Conservation (phyloP, 148 eudicot genomes). For the Polygonum aviculare region DNA sequence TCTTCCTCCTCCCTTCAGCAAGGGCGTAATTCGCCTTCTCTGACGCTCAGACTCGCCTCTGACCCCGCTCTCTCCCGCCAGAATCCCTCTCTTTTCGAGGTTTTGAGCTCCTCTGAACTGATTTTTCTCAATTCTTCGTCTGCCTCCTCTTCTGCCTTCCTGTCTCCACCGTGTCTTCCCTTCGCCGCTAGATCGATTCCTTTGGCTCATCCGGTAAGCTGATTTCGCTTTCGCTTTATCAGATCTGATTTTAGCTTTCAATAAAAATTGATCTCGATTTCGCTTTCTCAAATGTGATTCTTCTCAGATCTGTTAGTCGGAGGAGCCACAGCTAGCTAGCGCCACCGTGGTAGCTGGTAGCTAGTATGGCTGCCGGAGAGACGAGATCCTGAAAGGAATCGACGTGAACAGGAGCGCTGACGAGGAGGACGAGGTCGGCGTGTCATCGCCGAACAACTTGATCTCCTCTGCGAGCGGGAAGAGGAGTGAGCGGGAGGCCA, state of each 20-base stretch:
- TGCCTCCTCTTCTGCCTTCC: background rate
- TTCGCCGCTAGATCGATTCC: background rate
- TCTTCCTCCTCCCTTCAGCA: too few relatives aligned
- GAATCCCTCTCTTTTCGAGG: too few relatives aligned
- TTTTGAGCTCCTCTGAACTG: too few relatives aligned
- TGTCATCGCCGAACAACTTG: slow-evolving; percentile 83
- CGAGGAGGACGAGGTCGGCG: slow-evolving; percentile 57
- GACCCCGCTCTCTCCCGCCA: too few relatives aligned
- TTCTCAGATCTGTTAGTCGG: background rate
- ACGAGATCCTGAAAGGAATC: slow-evolving; percentile 39
- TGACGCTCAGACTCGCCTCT: too few relatives aligned
- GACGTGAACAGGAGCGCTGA: slow-evolving; percentile 41
- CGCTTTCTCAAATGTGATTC: too few relatives aligned
- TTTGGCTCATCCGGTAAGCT: background rate
- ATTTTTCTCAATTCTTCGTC: background rate
- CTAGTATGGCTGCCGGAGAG: slow-evolving; percentile 5
- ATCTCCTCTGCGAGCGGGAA: slow-evolving; percentile 67
- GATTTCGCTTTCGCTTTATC: background rate
- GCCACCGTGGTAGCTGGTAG: background rate
- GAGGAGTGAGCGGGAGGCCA: slow-evolving; percentile 41
- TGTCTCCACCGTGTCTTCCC: background rate
- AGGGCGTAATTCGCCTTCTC: too few relatives aligned
- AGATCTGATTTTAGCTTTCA: background rate
- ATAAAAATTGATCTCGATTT: background rate
- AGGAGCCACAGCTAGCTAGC: too few relatives aligned